Evolutionary conservation across 805 yeast species (phyloP), one percentile per base, ranked within the genome.

Genomic region (Starmerella stigmatis): DNA sequence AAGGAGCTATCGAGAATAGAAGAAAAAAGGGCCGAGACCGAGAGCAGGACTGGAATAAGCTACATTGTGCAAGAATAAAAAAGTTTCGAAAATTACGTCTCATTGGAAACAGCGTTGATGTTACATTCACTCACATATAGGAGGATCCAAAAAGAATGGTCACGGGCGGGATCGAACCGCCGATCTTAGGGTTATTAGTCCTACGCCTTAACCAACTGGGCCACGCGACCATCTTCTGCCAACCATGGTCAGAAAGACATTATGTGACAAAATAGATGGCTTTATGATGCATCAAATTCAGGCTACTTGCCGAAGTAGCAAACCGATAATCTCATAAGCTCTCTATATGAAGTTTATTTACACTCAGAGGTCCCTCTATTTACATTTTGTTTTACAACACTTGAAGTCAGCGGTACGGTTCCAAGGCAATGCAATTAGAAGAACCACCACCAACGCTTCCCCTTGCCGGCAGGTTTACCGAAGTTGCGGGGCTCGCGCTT

Each of bases 201-300:
- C 74, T 71, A 70, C 73, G 74, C 74, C 74, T 69, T 70, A 70
- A 70, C 74, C 74, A 70, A 69, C 74, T 70, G 71, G 74, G 74
- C 74, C 74, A 70, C 70, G 74, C 72, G 74, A 70, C 49, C 49
- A 19, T 33, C n/a, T n/a, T 38, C 13, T 21, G 27, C 8, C 7
- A 6, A 7, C 33, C n/a, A 15, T 15, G n/a, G 5, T 19, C n/a
- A 32, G 8, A 15, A 5, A 15, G 19, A 16, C 11, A 6, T 10
- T 7, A 29, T 29, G 15, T 16, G 29, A 5, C 5, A 23, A 8
- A 23, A 11, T n/a, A n/a, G n/a, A n/a, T n/a, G n/a, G n/a, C n/a
- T n/a, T n/a, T n/a, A n/a, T n/a, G n/a, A n/a, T n/a, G n/a, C n/a
- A n/a, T n/a, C n/a, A n/a, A n/a, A n/a, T n/a, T n/a, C n/a, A n/a